Evolutionary conservation across 2,329 filamentous ascomycete genomes (phyloP).

Genomic region (Canariomyces notabilis): DNA sequence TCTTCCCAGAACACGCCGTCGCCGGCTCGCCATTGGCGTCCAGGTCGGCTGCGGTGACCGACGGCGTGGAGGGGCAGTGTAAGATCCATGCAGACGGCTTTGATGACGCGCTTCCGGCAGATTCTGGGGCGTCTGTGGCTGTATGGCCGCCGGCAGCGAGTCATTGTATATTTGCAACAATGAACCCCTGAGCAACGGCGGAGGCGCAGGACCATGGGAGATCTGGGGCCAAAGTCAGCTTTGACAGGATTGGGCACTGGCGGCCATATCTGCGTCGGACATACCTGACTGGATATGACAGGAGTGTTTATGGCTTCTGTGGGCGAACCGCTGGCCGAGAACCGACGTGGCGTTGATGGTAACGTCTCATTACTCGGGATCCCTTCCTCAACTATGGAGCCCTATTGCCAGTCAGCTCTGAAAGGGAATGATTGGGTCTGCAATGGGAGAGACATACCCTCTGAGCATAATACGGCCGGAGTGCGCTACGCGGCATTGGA

Average conservation of each 20-base stretch:
- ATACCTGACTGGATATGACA: neutral
- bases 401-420: neutral
- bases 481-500: neutral
- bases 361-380: neutral
- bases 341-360: neutral
- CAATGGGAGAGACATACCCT: neutral
- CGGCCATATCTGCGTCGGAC: neutral
- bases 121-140: constrained; percentile 47
- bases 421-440: too few species aligned
- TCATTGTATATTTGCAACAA: constrained; percentile 45
- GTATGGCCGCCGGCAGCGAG: constrained; percentile 36
- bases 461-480: neutral
- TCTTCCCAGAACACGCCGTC: constrained; percentile 19
- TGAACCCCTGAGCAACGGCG: constrained; percentile 21
- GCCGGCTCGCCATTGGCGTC: constrained; percentile 19
- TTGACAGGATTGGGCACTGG: neutral
- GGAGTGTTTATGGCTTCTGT: neutral
- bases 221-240: neutral
- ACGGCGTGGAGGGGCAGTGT: constrained; percentile 37
- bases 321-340: neutral
- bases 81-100: constrained; percentile 38
- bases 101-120: constrained; percentile 45
- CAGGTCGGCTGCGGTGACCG: constrained; percentile 20
- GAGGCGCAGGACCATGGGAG: constrained; percentile 13
- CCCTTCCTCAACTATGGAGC: too few species aligned